Evolutionary conservation across 2,329 filamentous ascomycete genomes (phyloP), one percentile per base, ranked within the genome.

Genomic region (Colletotrichum godetiae): DNA sequence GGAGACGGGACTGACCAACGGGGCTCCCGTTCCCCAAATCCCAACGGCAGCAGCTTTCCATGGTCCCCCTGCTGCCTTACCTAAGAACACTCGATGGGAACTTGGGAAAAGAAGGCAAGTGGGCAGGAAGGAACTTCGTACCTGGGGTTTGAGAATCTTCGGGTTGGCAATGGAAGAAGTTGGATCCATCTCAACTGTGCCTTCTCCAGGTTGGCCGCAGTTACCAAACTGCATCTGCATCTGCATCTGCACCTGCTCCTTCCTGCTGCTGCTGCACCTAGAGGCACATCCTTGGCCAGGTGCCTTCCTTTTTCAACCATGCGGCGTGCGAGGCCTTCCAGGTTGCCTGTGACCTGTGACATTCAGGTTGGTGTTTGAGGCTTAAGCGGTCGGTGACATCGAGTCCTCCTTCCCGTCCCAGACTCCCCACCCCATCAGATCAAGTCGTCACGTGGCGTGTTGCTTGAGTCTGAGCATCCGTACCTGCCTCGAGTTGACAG

Each of bases 231-330:
- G 35, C 46, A 64, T n/a, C 61, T 55, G 61, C 31, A 64, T n/a
- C 49, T 55, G n/a, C 27, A 11, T 19, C 49, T 27, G 31, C 46
- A 7, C 52, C 29, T 13, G 8, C 22, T n/a, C 8, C 15, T 31
- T 15, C 27, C 4, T 19, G 10, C 46, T 52, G 46, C 22, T 24
- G 13, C 52, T 29, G 31, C 33, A 65, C 8, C 31, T 56, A 33
- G 31, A 55, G 33, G 49, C 33, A 65, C 13, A 42, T 49, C 27
- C 57, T 61, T 71, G 68, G 49, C 10, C 11, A 42, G 49, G 31
- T 42, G 46, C 31, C 64, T 72, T 72, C 58, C 68, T 62, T 46
- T 62, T 67, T 33, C 52, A 29, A n/a, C 15, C 52, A 55, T 33
- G 27, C 31, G 27, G 46, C 19, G 42, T 55, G 55, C 27, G n/a